Base-by-base conservation (phyloP, 768 basidiomycete genomes). In the Phanerochaete sordida region DNA sequence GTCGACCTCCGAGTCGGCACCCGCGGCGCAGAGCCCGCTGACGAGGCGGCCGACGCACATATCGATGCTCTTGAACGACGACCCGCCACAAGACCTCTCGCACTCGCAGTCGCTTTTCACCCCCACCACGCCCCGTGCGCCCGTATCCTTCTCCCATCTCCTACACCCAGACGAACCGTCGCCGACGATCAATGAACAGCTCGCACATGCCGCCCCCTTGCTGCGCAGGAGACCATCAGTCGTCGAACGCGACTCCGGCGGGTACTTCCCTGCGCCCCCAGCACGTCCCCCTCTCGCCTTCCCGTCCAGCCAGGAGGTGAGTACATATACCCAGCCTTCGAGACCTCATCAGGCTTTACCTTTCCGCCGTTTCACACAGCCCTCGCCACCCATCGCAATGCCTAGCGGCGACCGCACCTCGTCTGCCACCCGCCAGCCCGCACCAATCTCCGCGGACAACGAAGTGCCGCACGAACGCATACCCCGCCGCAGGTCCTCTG, bases 11-110 rank as follows among this genome's bases (percentile, higher is more conserved):
- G 75, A 74, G 47, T 75, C 73, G 28, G 72, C 72, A 16, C 68
- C 71, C 30, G 69, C 73, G 23, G 52, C 71, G 62, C 33, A 74
- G 58, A 81, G 80, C 61, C 84, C 85, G 11, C 68, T 83, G 24
- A 67, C 76, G 31, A 81, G 87, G 59, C 80, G 90, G 26, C 87
- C 89, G 9, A 92, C 90, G 28, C 86, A 87, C 74, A 80, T 92
- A n/a, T 81, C 90, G 43, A 83, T 87, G 45, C 80, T 92, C 26
- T 84, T 91, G 73, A 91, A 91, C 75, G 79, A 81, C 62, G 81
- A 81, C 62, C 72, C 81, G 69, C 65, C 68, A 57, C 62, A 75
- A 11, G 73, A 81, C 43, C 82, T 84, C 35, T 77, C 39, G 39
- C 70, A 77, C 16, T 77, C 78, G 47, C 71, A 79, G n/a, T 78